These are phyloP conservation scores for Helotiales sp. DNA, from an alignment of 2,329 filamentous ascomycete genomes.

Conservation along the genomic window DNA sequence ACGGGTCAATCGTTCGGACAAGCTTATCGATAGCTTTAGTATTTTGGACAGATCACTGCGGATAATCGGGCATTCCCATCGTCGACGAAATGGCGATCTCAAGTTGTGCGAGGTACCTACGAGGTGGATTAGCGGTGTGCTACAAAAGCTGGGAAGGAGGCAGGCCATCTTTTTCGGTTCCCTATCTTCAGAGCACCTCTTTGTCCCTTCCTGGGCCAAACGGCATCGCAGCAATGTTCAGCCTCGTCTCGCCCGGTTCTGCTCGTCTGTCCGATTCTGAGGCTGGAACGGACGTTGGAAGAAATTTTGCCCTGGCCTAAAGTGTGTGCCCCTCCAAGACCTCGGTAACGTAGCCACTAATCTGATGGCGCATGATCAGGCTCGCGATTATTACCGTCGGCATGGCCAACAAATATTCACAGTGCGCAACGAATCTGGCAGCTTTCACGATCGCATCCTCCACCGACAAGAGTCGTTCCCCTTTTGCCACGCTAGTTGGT, in stretches of 20 bases:
- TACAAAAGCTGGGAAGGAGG: neutral
- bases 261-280: neutral
- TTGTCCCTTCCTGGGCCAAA: neutral
- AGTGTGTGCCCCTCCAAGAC: constrained; percentile 2
- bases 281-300: neutral
- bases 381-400: neutral
- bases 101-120: too few relatives aligned
- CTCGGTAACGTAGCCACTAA: constrained; percentile 11
- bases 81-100: too few relatives aligned
- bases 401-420: constrained; percentile 8
- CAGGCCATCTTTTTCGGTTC: neutral
- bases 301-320: neutral
- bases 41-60: neutral
- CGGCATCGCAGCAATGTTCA: neutral
- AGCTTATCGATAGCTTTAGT: neutral
- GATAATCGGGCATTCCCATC: too few relatives aligned
- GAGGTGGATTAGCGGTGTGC: neutral
- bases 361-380: constrained; percentile 9
- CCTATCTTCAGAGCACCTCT: neutral
- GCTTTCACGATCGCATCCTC: constrained; percentile 5
- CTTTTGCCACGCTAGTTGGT: constrained; percentile 3
- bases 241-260: neutral
- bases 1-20: neutral
- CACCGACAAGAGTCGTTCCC: neutral
- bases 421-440: constrained; percentile 3